Evolutionary conservation across 2,329 filamentous ascomycete genomes (phyloP), one percentile per base, ranked within the genome.

Genomic region (Alternaria metachromatica): DNA sequence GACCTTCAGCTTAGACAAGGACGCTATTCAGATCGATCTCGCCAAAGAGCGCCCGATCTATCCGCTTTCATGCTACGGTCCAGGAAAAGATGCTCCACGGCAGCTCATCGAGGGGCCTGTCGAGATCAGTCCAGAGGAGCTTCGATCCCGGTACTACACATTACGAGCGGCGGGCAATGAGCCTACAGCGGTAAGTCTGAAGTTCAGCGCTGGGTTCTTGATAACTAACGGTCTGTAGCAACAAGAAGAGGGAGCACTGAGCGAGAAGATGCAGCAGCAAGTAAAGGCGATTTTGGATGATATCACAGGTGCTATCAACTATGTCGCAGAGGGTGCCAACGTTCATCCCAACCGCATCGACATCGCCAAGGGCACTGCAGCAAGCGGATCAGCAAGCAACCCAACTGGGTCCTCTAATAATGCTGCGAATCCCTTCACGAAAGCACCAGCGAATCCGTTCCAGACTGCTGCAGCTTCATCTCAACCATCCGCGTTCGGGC

Each of bases 51-150:
- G 87, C 9, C 95, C 95, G 18, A 82, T 88, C 84, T 98, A 94
- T 92, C 90, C 96, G 5, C 86, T 97, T 23, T 97, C 94, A 1
- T 87, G 91, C 21, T 98, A 97, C 79, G 92, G 90, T 0, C 94
- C 94, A 0, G 91, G 91, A 5, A 86, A 84, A 72, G 88, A 94
- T 71, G 88, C 91, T 2, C 94, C 94, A 0, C 88, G 88, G 18
- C 93, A 97, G 80, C 85, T 97, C 1, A 94, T 97, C 73, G 93
- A 93, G 56, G 94, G 93, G 2, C 85, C 88, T 6, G 87, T 94
- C 18, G 95, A 98, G 78, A 91, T 94, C 78, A 97, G 93, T 74
- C 91, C 92, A 44, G 95, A 98, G 78, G 95, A 98, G 80, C 87
- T 97, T 77, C 87, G 94, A 54, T 77, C 94, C 26, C 82, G 84